Evolutionary conservation across 257 asterid genomes (phyloP).

Genomic region (Penstemon barbatus): DNA sequence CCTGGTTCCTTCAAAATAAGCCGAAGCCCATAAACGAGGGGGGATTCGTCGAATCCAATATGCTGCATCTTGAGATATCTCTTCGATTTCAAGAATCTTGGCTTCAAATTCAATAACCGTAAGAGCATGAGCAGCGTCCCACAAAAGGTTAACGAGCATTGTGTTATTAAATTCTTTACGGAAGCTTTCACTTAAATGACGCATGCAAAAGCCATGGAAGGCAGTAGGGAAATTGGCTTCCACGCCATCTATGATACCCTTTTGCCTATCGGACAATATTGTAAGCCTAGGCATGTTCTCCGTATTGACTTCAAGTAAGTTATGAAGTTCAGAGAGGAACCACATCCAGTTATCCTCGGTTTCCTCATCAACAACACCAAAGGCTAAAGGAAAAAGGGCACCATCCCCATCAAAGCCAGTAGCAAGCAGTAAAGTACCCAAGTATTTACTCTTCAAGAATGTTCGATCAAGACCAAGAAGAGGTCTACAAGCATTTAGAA

Average conservation of each 20-base stretch:
- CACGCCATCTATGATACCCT: conserved; percentile 81
- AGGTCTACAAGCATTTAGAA: conserved; percentile 89
- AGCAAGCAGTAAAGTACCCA: conserved; percentile 88
- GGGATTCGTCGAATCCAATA: conserved; percentile 82
- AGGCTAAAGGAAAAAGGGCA: conserved; percentile 85
- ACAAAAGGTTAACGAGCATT: conserved; percentile 76
- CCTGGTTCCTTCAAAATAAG: conserved; percentile 81
- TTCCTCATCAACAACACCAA: conserved; percentile 95
- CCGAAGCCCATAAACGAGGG: conserved; percentile 88
- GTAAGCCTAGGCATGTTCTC: conserved; percentile 98
- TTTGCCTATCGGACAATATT: conserved; percentile 83
- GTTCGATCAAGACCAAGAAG: conserved; percentile 89
- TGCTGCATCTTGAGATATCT: conserved; percentile 86
- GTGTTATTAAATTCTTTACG: conserved; percentile 87
- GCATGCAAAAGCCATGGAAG: conserved; percentile 93
- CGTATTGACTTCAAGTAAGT: conserved; percentile 78
- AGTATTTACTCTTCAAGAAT: conserved; percentile 80
- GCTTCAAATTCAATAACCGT: conserved; percentile 76
- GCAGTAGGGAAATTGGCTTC: conserved; percentile 93
- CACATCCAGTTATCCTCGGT: conserved; percentile 96
- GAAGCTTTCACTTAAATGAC: conserved; percentile 82
- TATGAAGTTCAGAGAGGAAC: conserved; percentile 94
- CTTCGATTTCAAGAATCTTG: conserved; percentile 76
- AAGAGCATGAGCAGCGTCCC: conserved; percentile 91
- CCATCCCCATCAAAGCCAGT: conserved; percentile 96